A percentile compares a stretch with the other conserved stretches of the same genome.
phyloP scores from a whole-genome alignment of 2,329 filamentous ascomycete species.

The Simplicillium aogashimaense region DNA sequence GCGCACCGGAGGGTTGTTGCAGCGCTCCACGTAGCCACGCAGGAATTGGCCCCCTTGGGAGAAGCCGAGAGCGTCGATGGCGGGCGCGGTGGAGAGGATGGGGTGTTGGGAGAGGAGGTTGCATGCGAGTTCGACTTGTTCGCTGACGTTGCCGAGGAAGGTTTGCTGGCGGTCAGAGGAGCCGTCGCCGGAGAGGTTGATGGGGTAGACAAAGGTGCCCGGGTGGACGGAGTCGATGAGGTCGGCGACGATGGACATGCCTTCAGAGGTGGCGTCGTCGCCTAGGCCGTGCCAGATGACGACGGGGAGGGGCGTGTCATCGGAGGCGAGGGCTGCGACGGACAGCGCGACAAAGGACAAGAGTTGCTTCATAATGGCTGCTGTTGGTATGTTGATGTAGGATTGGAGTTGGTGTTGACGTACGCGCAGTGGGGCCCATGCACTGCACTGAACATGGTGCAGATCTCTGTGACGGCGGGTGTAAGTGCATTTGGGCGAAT shows the following conservation, averaged over 20 bases:
- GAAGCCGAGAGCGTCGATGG: slow-evolving; percentile 86
- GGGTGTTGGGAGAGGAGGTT: slow-evolving; percentile 63
- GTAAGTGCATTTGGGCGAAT: too few species aligned
- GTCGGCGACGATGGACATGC: slow-evolving; percentile 60
- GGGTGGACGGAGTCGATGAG: slow-evolving; percentile 66
- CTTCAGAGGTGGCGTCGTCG: slow-evolving; percentile 67
- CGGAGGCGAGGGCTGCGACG: slow-evolving; percentile 20
- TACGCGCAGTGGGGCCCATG: too few species aligned
- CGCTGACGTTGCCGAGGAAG: slow-evolving; percentile 83
- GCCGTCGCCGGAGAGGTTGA: slow-evolving; percentile 59
- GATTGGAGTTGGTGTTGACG: too few species aligned
- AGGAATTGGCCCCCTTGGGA: slow-evolving; percentile 94
- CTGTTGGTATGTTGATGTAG: too few species aligned
- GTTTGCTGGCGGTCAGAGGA: slow-evolving; percentile 68
- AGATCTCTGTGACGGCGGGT: too few species aligned
- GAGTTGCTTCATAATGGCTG: slow-evolving; percentile 4
- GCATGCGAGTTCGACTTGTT: slow-evolving; percentile 71
- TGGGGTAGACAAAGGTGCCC: slow-evolving; percentile 74
- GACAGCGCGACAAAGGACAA: slow-evolving; percentile 19
- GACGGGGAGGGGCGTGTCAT: slow-evolving; percentile 69
- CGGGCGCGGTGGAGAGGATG: slow-evolving; percentile 71
- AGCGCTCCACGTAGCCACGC: slow-evolving; percentile 81
- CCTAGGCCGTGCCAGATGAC: slow-evolving; percentile 87
- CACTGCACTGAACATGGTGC: too few species aligned
- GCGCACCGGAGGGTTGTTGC: slow-evolving; percentile 64